Percentiles rank a stretch among this genome's conserved stretches.
phyloP scores from a whole-genome alignment of 2,329 filamentous ascomycete species.

The Fusarium sp. region DNA sequence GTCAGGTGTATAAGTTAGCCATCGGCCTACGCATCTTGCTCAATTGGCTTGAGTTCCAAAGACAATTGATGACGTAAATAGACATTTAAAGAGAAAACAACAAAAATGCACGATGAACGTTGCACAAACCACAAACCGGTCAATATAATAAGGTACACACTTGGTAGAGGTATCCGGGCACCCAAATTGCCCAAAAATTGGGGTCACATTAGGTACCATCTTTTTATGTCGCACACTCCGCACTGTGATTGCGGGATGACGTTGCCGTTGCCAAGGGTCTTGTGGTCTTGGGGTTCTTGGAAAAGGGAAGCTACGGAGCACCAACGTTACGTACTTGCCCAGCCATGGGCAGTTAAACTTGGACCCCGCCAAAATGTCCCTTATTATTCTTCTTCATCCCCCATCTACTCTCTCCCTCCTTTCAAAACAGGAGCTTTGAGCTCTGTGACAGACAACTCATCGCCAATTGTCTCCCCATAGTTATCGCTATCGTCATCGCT shows the following conservation, averaged over 20 bases:
- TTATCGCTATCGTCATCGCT: slow-evolving; percentile 8
- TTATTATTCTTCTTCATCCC: slow-evolving; percentile 17
- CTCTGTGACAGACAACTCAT: slow-evolving; percentile 23
- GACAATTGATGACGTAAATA: not conserved
- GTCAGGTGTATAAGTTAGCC: not conserved
- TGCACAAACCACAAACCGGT: not conserved
- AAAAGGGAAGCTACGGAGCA: slow-evolving; percentile 21
- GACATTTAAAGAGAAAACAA: not conserved
- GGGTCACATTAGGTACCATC: not conserved
- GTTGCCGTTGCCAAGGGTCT: slow-evolving; percentile 32
- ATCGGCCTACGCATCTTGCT: too few species aligned
- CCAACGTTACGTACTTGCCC: not conserved
- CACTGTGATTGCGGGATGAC: slow-evolving; percentile 27
- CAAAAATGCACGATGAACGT: not conserved
- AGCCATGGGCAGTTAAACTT: slow-evolving; percentile 18
- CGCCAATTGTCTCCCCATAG: slow-evolving; percentile 7
- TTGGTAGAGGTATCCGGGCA: not conserved
- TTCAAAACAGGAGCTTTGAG: slow-evolving; percentile 18
- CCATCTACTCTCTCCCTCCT: not conserved
- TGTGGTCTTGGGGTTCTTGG: slow-evolving; percentile 13
- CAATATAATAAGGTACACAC: not conserved
- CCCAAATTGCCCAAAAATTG: not conserved
- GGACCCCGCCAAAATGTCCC: slow-evolving; percentile 37
- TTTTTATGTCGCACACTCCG: not conserved
- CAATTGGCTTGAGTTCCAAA: not conserved